Conservation (phyloP, 2,329 filamentous ascomycete species). For the Plenodomus tracheiphilus region DNA sequence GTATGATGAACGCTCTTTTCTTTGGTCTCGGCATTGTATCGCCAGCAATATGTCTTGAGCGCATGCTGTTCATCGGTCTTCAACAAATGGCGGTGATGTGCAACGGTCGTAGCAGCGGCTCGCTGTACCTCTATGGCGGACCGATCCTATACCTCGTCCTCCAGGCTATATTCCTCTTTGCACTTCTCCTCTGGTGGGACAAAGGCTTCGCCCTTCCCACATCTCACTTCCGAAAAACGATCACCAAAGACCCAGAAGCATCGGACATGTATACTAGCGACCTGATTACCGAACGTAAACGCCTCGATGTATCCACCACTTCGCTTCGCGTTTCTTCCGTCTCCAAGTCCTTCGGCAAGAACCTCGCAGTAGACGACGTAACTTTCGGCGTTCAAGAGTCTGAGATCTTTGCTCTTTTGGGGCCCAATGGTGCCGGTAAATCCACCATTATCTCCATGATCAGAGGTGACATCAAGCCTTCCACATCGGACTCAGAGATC, state of each 20-base stretch:
- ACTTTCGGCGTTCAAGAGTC: constrained; percentile 77
- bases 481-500: constrained; percentile 60
- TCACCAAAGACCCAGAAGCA: constrained; percentile 48
- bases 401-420: constrained; percentile 82
- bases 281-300: constrained; percentile 62
- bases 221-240: constrained; percentile 43
- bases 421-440: constrained; percentile 89
- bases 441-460: constrained; percentile 86
- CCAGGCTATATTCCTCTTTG: constrained; percentile 70
- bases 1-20: constrained; percentile 22
- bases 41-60: constrained; percentile 16
- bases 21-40: constrained; percentile 8
- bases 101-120: constrained; percentile 60
- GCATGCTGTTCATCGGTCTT: constrained; percentile 23
- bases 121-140: constrained; percentile 74
- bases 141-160: constrained; percentile 80
- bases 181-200: constrained; percentile 61
- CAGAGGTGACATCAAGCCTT: constrained; percentile 74
- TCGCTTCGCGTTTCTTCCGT: constrained; percentile 76
- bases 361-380: constrained; percentile 74
- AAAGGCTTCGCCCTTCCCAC: constrained; percentile 52
- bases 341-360: constrained; percentile 70
- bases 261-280: constrained; percentile 61
- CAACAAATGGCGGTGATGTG: constrained; percentile 74
- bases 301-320: constrained; percentile 67